A percentile compares a stretch with the other conserved stretches of the same genome.
phyloP scores from a whole-genome alignment of 345 rosid species.

The Psidium friedrichsthalianum region DNA sequence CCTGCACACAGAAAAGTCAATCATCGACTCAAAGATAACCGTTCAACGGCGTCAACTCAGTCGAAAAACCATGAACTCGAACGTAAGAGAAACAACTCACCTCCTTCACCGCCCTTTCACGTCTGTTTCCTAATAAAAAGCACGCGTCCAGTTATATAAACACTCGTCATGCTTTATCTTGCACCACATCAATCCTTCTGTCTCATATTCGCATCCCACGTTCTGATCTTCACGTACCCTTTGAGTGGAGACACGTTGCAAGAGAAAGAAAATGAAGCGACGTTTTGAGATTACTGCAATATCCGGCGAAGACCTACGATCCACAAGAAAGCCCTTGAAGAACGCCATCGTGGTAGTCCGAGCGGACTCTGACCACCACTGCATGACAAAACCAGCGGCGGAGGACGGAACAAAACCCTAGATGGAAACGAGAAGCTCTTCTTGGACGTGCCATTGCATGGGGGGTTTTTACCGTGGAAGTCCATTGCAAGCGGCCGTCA shows the following conservation, averaged over 20 bases:
- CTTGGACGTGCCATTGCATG: constrained; percentile 15
- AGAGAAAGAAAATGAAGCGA: neutral
- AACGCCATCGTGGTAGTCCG: constrained; percentile 25
- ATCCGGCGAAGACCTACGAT: constrained; percentile 45
- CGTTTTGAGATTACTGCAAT: constrained; percentile 18
- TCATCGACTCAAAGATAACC: neutral
- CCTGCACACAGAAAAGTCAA: neutral
- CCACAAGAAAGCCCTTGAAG: constrained; percentile 26
- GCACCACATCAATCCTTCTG: neutral
- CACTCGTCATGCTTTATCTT: neutral
- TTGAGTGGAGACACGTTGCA: neutral
- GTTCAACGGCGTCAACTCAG: neutral
- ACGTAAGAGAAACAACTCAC: neutral
- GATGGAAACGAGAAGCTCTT: constrained; percentile 45
- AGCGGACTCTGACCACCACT: constrained; percentile 3
- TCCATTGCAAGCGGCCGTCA: constrained; percentile 12
- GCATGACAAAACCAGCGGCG: constrained; percentile 8
- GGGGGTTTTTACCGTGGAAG: constrained; percentile 29
- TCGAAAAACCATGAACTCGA: neutral
- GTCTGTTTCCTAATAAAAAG: neutral
- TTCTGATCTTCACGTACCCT: neutral
- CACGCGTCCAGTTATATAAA: neutral
- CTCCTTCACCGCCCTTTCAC: neutral
- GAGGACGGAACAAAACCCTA: constrained; percentile 37
- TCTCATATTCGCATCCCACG: neutral